Evolutionary conservation across 2,329 filamentous ascomycete genomes (phyloP).

Genomic region (Cladosporium austrohemisphaericum): DNA sequence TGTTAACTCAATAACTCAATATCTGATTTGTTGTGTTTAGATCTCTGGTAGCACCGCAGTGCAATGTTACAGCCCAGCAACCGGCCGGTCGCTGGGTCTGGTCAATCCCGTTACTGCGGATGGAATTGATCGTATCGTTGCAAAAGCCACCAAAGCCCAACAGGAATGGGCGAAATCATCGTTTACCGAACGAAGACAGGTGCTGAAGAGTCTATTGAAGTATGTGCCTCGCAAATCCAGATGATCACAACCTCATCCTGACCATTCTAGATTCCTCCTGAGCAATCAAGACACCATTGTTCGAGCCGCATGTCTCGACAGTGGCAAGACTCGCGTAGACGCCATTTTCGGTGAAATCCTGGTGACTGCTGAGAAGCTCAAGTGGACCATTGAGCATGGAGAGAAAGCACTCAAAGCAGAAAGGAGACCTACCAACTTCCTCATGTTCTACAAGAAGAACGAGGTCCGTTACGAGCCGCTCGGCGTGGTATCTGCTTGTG

Average conservation of each 20-base stretch:
- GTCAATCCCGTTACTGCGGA: conserved; percentile 72
- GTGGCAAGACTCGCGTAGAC: conserved; percentile 94
- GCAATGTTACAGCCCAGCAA: conserved; percentile 86
- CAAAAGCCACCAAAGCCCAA: conserved; percentile 71
- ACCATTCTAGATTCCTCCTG: conserved; percentile 61
- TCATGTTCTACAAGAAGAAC: conserved; percentile 95
- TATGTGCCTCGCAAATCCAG: conserved; percentile 27
- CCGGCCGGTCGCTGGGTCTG: conserved; percentile 74
- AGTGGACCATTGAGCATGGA: conserved; percentile 90
- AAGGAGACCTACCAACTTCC: conserved; percentile 75
- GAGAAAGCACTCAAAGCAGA: conserved; percentile 73
- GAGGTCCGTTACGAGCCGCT: conserved; percentile 86
- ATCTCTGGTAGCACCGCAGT: conserved; percentile 63
- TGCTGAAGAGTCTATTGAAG: conserved; percentile 76
- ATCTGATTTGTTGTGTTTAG: neutral
- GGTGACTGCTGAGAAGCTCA: conserved; percentile 87
- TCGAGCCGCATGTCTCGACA: conserved; percentile 80
- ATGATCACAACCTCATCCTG: neutral
- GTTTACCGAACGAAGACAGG: conserved; percentile 71
- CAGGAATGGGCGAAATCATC: conserved; percentile 70
- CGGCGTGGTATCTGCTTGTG: conserved; percentile 85
- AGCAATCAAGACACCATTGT: conserved; percentile 88
- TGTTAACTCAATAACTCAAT: neutral
- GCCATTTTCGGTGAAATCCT: conserved; percentile 91
- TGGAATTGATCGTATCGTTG: conserved; percentile 75